Evolutionary conservation across 345 rosid genomes (phyloP).

Genomic region (Eucalyptus fibrosa): DNA sequence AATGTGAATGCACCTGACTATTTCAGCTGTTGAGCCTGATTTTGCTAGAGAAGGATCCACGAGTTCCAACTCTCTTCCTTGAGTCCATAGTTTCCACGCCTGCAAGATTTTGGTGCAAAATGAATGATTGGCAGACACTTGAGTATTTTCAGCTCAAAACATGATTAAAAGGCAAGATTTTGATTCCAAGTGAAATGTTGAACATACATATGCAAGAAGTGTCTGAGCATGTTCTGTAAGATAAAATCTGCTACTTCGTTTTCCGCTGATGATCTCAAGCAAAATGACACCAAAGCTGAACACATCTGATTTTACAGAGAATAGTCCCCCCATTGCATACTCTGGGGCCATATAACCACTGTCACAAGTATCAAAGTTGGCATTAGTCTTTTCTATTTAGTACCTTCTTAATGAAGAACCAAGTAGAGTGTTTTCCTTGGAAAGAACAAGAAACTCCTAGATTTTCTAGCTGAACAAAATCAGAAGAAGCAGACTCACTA

Average conservation of each 20-base stretch:
- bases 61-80: constrained; percentile 18
- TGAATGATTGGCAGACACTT: neutral
- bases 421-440: neutral
- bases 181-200: neutral
- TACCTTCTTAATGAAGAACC: neutral
- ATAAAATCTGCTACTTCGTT: constrained; percentile 4
- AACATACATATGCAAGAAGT: constrained; percentile 6
- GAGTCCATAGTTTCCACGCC: constrained; percentile 41
- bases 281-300: constrained; percentile 39
- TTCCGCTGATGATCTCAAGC: constrained; percentile 25
- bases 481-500: constrained; percentile 1
- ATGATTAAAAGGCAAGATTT: neutral
- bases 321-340: constrained; percentile 21
- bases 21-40: constrained; percentile 9
- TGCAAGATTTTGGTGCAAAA: neutral
- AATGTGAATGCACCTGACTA: constrained; percentile 23
- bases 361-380: neutral
- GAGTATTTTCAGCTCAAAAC: neutral
- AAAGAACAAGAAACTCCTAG: neutral
- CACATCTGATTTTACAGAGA: constrained; percentile 28
- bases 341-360: constrained; percentile 40
- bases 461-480: neutral
- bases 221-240: constrained; percentile 4
- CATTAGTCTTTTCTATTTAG: neutral
- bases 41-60: constrained; percentile 10